Conservation (phyloP, 202 grass and related monocot species). For the Eragrostis tef region DNA sequence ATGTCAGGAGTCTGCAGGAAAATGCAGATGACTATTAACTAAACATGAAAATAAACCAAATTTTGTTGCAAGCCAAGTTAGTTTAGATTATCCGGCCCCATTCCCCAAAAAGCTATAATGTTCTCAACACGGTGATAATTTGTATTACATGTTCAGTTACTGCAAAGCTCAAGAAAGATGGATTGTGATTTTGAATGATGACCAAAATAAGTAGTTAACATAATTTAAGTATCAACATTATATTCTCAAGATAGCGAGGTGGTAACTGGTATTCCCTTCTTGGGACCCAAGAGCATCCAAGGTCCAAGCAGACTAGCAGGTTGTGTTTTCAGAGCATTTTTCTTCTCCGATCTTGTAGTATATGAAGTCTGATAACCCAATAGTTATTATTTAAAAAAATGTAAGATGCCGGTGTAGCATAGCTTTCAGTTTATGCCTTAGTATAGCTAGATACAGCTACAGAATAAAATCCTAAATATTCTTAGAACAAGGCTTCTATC, state of each 20-base stretch:
- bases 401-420: not conserved
- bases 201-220: not conserved
- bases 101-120: not conserved
- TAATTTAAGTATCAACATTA: not conserved
- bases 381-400: not conserved
- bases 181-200: not conserved
- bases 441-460: not conserved
- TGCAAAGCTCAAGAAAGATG: not conserved
- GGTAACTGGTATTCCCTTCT: not conserved
- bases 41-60: conserved; percentile 16
- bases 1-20: too few relatives aligned
- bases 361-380: not conserved
- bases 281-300: not conserved
- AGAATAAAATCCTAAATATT: not conserved
- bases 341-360: not conserved
- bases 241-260: not conserved
- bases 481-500: not conserved
- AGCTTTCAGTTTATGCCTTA: conserved; percentile 27
- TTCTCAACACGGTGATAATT: not conserved
- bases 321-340: not conserved
- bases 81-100: not conserved
- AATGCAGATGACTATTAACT: too few relatives aligned
- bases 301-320: not conserved
- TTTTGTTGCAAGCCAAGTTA: not conserved
- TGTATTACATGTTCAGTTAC: too few relatives aligned